These are phyloP conservation scores for Balakata baccata DNA, from an alignment of 345 rosid genomes.

Conservation along the genomic window DNA sequence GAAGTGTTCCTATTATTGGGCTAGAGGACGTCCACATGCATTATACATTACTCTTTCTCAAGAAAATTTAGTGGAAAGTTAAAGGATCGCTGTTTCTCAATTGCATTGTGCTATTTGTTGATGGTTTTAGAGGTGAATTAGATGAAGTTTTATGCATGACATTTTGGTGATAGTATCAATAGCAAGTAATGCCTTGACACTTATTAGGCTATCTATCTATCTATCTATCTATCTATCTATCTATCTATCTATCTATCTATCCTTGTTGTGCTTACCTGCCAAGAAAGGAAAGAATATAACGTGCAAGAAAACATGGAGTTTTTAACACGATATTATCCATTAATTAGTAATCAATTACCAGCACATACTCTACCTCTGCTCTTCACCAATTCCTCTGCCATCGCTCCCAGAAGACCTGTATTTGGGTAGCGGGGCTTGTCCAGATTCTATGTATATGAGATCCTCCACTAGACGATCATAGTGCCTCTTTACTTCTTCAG, in stretches of 20 bases:
- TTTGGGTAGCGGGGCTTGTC: constrained; percentile 60
- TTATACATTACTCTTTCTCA: neutral
- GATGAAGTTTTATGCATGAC: neutral
- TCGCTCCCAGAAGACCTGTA: constrained; percentile 42
- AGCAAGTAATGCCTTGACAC: neutral
- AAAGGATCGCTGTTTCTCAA: neutral
- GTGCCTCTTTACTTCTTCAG: constrained; percentile 74
- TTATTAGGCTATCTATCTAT: neutral
- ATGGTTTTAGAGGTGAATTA: neutral
- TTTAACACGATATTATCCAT: neutral
- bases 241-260: neutral
- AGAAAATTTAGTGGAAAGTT: neutral
- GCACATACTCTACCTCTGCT: constrained; percentile 35
- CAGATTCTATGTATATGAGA: constrained; percentile 65
- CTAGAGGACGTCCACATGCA: neutral
- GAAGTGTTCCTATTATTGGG: neutral
- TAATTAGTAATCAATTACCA: neutral
- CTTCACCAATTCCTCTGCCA: constrained; percentile 34
- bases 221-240: neutral
- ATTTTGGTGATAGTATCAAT: neutral
- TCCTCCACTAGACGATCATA: constrained; percentile 84
- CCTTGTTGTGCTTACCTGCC: neutral
- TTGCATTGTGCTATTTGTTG: neutral
- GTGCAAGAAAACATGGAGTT: neutral
- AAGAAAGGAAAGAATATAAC: neutral